Evolutionary conservation across 768 basidiomycete species (phyloP), one percentile per base, ranked within the genome.

Genomic region (Lactifluus rugatus): DNA sequence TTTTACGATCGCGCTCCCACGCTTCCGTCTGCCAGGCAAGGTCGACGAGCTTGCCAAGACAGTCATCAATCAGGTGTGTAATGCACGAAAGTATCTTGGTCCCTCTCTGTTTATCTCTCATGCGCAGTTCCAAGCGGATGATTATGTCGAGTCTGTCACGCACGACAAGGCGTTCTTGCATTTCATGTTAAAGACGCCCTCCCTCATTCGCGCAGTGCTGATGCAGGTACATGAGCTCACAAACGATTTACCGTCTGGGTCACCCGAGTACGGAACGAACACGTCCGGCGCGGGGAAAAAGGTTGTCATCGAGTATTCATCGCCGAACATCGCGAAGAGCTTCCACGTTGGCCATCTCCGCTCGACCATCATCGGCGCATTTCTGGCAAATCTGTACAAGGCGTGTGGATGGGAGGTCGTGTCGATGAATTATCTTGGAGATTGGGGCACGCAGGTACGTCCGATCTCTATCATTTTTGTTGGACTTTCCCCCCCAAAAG

Each of bases 311-410:
- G 95, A 98, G 71, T 98, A 90, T 72, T 96, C 93, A 1, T 91
- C 89, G 2, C 94, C 94, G 16, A 98, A 99, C 68, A 97, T 98
- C 65, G 95, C 95, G 19, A 99, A 99, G 70, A 87, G 87, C 5
- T 98, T 98, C 82, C 95, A 99, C 65, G 93, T 96, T 52, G 96
- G 95, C 14, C 95, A 98, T 72, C 74, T 98, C 59, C 81, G 95
- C 39, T 93, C 91, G 54, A 99, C 95, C n/a, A 99, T 99, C 70
- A 95, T 98, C 68, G 95, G 95, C n/a, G 87, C 90, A 0, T 96
- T 96, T 75, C 72, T 97, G 58, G 76, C 81, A 10, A 97, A 97
- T 72, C 66, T 97, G 42, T 95, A 98, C 77, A 86, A 84, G 67
- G 80, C 90, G 7, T 91, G 87, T 66, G 94, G 95, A 16, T 98